Base-by-base conservation (phyloP, 768 basidiomycete genomes). In the Tephrocybe sp. region DNA sequence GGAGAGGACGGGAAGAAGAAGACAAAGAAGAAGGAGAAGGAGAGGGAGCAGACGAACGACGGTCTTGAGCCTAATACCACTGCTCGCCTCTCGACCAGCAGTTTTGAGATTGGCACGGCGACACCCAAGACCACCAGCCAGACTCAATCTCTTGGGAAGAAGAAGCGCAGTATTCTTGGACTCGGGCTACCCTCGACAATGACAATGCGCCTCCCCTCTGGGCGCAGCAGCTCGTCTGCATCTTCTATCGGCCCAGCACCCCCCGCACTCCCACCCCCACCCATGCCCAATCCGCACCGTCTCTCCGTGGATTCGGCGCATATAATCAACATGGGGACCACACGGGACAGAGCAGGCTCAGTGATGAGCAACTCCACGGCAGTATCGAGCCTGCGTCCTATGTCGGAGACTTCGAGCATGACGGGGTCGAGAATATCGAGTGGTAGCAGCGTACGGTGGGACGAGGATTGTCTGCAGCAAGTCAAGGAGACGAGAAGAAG, bases 21-120 rank as follows among this genome's bases (percentile, higher is more conserved):
- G 30, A n/a, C 10, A n/a, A 57, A 65, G 40, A 56, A 59, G 76
- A 68, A 73, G 23, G 75, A 75, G 44, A 68, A 72, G 40, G 69
- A 62, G 12, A 38, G 51, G 50, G 63, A 63, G 26, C 38, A 6
- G 38, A 17, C 20, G 18, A 21, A 20, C 6, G 38, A 39, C 38
- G n/a, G 4, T 18, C 4, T 32, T 7, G 21, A 42, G 4, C 39
- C 30, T 4, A 41, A 11, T 4, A 64, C 36, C 14, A 59, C 63
- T 7, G 61, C 71, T 7, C 76, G 81, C 18, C 66, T 72, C 54
- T 86, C 85, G 1, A 74, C 78, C 2, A 82, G 82, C 63, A 83
- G 80, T 59, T 89, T 88, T 58, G 88, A 89, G 62, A 78, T 79
- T 0, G 87, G 87, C n/a, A 68, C 51, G 73, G 3, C 72, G 80